A percentile compares a stretch with the other conserved stretches of the same genome.
Evolutionary conservation across 2,329 filamentous ascomycete genomes (phyloP).

Genomic region (Xylogone sp.): DNA sequence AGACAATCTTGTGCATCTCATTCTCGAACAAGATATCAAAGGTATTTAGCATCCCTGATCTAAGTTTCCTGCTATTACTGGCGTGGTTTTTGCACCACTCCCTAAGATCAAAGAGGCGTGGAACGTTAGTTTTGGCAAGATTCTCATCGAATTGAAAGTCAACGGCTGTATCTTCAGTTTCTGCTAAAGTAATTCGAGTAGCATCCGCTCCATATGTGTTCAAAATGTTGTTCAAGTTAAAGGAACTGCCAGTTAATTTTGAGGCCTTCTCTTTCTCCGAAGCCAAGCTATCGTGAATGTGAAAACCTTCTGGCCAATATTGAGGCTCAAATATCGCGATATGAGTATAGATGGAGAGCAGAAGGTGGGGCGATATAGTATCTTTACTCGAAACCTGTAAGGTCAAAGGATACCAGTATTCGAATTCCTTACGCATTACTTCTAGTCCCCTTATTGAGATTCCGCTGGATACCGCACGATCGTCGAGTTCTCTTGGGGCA

Average conservation of each 20-base stretch:
- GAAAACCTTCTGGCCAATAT: constrained; percentile 84
- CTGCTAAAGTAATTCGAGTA: constrained; percentile 86
- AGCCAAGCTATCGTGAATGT: constrained; percentile 88
- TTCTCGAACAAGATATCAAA: constrained; percentile 92
- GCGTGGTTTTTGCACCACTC: constrained; percentile 91
- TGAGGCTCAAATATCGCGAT: constrained; percentile 81
- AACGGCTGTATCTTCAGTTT: constrained; percentile 89
- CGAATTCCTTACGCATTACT: constrained; percentile 83
- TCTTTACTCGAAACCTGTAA: constrained; percentile 88
- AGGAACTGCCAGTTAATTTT: constrained; percentile 96
- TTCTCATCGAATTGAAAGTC: constrained; percentile 98
- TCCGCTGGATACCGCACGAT: constrained; percentile 66
- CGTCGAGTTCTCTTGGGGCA: constrained; percentile 65
- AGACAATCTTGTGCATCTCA: constrained; percentile 82
- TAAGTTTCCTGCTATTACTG: constrained; percentile 66
- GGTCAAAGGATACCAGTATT: constrained; percentile 96
- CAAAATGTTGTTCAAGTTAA: constrained; percentile 82
- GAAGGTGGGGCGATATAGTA: constrained; percentile 88
- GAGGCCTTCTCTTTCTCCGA: constrained; percentile 98
- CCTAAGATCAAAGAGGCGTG: constrained; percentile 75
- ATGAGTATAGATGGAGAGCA: constrained; percentile 94
- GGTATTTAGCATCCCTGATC: constrained; percentile 68
- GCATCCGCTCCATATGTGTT: constrained; percentile 95
- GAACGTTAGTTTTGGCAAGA: constrained; percentile 86
- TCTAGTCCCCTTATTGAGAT: constrained; percentile 73